Percentiles rank a stretch among this genome's conserved stretches.
These are phyloP conservation scores for Senna tora DNA, from an alignment of 306 rosid genomes.

Conservation along the genomic window DNA sequence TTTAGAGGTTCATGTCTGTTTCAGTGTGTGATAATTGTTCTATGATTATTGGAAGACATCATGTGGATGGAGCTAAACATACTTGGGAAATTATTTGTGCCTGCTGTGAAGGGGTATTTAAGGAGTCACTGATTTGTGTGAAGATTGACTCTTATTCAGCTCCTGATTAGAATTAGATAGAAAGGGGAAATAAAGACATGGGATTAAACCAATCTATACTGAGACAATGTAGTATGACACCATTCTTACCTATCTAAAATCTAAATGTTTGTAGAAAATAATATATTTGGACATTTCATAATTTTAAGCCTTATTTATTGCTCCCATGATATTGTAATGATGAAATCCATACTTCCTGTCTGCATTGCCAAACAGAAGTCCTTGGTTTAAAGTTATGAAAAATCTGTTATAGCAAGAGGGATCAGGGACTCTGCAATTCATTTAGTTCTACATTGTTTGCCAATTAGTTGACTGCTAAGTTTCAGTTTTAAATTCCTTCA, in stretches of 20 bases:
- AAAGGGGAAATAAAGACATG: not conserved
- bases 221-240: not conserved
- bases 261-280: not conserved
- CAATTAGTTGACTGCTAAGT: slow-evolving; percentile 3
- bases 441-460: slow-evolving; percentile 19
- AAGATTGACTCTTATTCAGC: not conserved
- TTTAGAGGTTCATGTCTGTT: slow-evolving; percentile 8
- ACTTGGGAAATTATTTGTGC: slow-evolving; percentile 15
- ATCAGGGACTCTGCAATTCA: slow-evolving; percentile 4
- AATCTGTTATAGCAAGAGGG: slow-evolving; percentile 6
- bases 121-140: slow-evolving; percentile 9
- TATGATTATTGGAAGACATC: not conserved
- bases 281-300: not conserved
- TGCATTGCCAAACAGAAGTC: slow-evolving; percentile 10
- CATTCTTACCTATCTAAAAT: slow-evolving; percentile 1
- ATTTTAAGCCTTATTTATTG: slow-evolving; percentile 10
- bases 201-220: not conserved
- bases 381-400: slow-evolving; percentile 2
- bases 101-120: not conserved
- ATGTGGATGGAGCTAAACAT: slow-evolving; percentile 22
- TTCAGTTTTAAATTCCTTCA: slow-evolving; percentile 22
- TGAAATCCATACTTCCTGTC: not conserved
- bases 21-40: slow-evolving; percentile 7
- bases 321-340: slow-evolving; percentile 10
- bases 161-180: not conserved